Evolutionary conservation across 2,329 filamentous ascomycete species (phyloP), one percentile per base, ranked within the genome.

Genomic region (Sclerotinia spermophila): DNA sequence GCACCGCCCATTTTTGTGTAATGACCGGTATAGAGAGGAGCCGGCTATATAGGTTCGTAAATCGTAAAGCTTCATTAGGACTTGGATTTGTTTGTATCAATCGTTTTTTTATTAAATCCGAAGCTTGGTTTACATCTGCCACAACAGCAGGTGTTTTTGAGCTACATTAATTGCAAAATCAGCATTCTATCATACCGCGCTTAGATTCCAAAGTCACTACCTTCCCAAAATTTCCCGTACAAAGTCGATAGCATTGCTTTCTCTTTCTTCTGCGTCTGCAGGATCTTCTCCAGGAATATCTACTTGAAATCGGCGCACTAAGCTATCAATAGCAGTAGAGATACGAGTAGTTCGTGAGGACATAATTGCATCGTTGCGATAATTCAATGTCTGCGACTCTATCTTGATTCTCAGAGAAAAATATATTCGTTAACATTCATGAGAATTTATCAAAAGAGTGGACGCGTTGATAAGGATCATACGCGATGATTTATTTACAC

Each of bases 1-100:
- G 85, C 74, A 99, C 97, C 4, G 92, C 93, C 94, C 94, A 98
- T 86, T 99, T 99, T 81, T 97, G 92, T 77, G 92, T 92, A 59
- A 99, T 86, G 8, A 98, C 94, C 0, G 94, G 94, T 74, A 97
- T 89, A n/a, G 93, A 92, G 38, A 97, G 85, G 27, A 99, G 86
- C 70, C 93, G 88, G 45, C 93, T 93, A 81, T 97, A 97, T 40
- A 99, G 86, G 78, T 97, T 96, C 35, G 93, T 91, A 81, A 97
- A 97, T 73, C 90, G 88, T 30, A 95, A 85, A 5, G 94, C 93
- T 81, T 94, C 87, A 76, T 88, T 89, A 33, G 85, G 92, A 74
- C 87, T 91, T 60, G 87, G 87, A 78, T 93, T 92, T 75, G 90
- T 91, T 76, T 92, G 89, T 71, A 96, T 88, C 74, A 99, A 85